phyloP scores from a whole-genome alignment of 805 yeast genomes.

The Candida railenensis region DNA sequence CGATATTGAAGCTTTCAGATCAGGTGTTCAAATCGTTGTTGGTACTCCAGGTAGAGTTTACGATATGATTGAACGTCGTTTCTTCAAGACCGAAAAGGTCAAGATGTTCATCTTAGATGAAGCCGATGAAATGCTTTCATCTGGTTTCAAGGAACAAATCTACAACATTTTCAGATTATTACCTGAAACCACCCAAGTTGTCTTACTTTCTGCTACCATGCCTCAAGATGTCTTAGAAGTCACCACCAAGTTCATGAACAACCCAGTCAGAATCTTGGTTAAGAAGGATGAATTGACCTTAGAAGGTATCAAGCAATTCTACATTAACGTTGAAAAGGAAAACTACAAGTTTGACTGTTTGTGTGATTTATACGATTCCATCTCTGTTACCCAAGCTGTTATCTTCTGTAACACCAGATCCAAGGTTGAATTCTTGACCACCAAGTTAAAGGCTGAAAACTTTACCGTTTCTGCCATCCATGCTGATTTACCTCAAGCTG shows the following conservation, averaged over 20 bases:
- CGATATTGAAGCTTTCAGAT: slow-evolving; percentile 79
- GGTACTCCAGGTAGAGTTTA: slow-evolving; percentile 98
- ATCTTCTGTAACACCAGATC: slow-evolving; percentile 95
- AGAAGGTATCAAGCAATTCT: slow-evolving; percentile 94
- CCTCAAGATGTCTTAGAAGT: slow-evolving; percentile 89
- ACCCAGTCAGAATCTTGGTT: slow-evolving; percentile 91
- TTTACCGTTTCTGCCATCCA: slow-evolving; percentile 95
- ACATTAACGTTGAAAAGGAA: slow-evolving; percentile 87
- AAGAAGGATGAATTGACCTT: slow-evolving; percentile 93
- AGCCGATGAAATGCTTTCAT: slow-evolving; percentile 94
- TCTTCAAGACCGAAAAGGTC: slow-evolving; percentile 75
- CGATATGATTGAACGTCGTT: slow-evolving; percentile 92
- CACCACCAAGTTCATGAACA: slow-evolving; percentile 89
- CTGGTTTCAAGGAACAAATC: slow-evolving; percentile 94
- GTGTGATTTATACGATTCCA: slow-evolving; percentile 91
- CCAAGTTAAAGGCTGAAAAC: slow-evolving; percentile 70
- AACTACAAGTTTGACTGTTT: slow-evolving; percentile 93
- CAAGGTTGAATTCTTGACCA: slow-evolving; percentile 87
- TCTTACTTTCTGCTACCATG: slow-evolving; percentile 91
- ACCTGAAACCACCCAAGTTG: slow-evolving; percentile 90
- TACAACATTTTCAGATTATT: slow-evolving; percentile 87
- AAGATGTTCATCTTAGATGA: slow-evolving; percentile 96
- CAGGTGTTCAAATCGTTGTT: slow-evolving; percentile 89
- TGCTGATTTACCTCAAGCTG: slow-evolving; percentile 91
- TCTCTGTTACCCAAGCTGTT: slow-evolving; percentile 95